phyloP scores from a whole-genome alignment of 768 basidiomycete genomes.

The Pisolithus albus region DNA sequence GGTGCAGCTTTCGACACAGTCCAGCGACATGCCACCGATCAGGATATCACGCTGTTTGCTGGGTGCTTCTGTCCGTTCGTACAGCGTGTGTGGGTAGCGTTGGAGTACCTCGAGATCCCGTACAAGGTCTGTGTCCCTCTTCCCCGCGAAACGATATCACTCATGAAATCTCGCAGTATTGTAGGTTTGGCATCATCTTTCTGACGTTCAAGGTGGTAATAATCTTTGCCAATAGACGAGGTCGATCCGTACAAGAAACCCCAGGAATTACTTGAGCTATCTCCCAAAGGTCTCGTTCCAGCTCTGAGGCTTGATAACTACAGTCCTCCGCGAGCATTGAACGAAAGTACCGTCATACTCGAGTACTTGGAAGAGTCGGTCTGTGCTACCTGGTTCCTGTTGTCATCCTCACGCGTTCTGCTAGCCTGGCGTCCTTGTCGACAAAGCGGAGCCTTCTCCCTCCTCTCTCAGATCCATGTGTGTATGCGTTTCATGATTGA shows the following conservation, averaged over 20 bases:
- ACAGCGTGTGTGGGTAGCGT: conserved; percentile 70
- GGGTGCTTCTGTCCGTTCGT: conserved; percentile 80
- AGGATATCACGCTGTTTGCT: conserved; percentile 61
- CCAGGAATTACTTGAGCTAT: conserved; percentile 68
- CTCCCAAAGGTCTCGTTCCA: conserved; percentile 78
- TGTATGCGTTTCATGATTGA: conserved; percentile 10
- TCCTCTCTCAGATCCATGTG: conserved; percentile 52
- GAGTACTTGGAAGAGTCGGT: conserved; percentile 74
- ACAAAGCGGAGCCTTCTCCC: conserved; percentile 52
- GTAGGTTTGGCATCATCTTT: conserved; percentile 18
- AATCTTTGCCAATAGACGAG: conserved; percentile 44
- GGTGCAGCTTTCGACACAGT: conserved; percentile 53
- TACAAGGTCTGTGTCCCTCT: conserved; percentile 48
- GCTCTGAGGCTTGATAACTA: conserved; percentile 51
- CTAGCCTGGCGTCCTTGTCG: conserved; percentile 44
- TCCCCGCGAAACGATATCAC: neutral
- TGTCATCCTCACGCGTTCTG: neutral
- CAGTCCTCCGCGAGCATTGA: conserved; percentile 53
- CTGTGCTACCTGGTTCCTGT: neutral
- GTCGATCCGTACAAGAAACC: conserved; percentile 83
- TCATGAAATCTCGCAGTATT: conserved; percentile 26
- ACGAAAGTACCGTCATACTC: conserved; percentile 76
- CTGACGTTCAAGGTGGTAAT: neutral
- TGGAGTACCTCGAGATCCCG: conserved; percentile 63
- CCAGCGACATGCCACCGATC: conserved; percentile 37